Evolutionary conservation across 495 filamentous ascomycete genomes (phyloP).

Genomic region (Penicillium maclennaniae): DNA sequence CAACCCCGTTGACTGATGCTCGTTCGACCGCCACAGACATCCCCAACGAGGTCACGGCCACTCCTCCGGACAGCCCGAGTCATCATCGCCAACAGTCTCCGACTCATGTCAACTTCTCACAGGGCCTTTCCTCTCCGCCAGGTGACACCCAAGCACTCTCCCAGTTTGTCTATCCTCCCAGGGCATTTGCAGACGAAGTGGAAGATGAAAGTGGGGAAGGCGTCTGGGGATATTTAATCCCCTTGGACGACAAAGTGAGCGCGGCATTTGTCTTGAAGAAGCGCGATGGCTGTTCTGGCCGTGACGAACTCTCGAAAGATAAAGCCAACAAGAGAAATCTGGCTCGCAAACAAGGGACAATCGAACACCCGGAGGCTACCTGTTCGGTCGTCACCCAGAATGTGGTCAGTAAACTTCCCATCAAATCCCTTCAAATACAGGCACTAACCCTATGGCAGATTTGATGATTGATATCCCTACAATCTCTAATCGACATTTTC

Average conservation of each 20-base stretch:
- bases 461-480: slow-evolving; percentile 71
- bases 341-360: slow-evolving; percentile 27
- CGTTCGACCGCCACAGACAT: slow-evolving; percentile 59
- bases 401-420: slow-evolving; percentile 62
- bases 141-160: slow-evolving; percentile 65
- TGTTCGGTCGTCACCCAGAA: slow-evolving; percentile 90
- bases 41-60: slow-evolving; percentile 67
- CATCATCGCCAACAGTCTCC: slow-evolving; percentile 50
- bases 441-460: slow-evolving; percentile 51
- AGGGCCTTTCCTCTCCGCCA: slow-evolving; percentile 65
- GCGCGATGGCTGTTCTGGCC: slow-evolving; percentile 58
- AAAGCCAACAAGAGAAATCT: slow-evolving; percentile 35
- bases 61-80: slow-evolving; percentile 63
- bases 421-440: neutral
- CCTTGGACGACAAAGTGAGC: slow-evolving; percentile 64
- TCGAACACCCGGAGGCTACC: slow-evolving; percentile 73
- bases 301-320: slow-evolving; percentile 38
- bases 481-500: slow-evolving; percentile 93
- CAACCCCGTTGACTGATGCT: slow-evolving; percentile 74
- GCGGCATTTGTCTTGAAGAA: slow-evolving; percentile 71
- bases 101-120: slow-evolving; percentile 55
- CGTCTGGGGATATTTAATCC: slow-evolving; percentile 93
- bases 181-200: slow-evolving; percentile 73
- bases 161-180: slow-evolving; percentile 73
- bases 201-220: slow-evolving; percentile 77